These are phyloP conservation scores for Penicillium angulare DNA, from an alignment of 495 filamentous ascomycete species.

Conservation along the genomic window DNA sequence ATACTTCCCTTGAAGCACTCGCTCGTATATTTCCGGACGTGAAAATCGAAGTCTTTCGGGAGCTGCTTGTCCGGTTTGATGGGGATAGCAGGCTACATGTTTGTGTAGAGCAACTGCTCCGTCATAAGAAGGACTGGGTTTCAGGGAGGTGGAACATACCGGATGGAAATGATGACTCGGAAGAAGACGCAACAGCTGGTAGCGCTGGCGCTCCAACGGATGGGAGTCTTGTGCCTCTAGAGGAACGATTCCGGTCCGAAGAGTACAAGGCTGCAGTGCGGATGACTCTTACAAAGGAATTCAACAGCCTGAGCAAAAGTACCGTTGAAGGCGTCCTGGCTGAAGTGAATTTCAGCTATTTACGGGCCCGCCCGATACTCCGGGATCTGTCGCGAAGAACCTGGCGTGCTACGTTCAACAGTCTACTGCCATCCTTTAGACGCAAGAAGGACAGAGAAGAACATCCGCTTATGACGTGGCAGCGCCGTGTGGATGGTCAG, in stretches of 20 bases:
- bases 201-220: constrained; percentile 5
- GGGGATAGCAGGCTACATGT: constrained; percentile 81
- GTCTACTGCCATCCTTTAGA: constrained; percentile 67
- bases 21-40: constrained; percentile 82
- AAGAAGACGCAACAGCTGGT: constrained; percentile 11
- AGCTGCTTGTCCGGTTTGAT: constrained; percentile 78
- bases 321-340: constrained; percentile 86
- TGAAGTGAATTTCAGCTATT: constrained; percentile 86
- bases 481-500: constrained; percentile 45
- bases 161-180: constrained; percentile 19
- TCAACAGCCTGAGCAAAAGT: constrained; percentile 73
- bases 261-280: constrained; percentile 74
- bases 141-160: constrained; percentile 67
- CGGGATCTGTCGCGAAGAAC: constrained; percentile 73
- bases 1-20: constrained; percentile 68
- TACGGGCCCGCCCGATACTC: constrained; percentile 70
- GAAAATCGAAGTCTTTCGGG: constrained; percentile 86
- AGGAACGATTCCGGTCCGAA: constrained; percentile 71
- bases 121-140: constrained; percentile 71
- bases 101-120: constrained; percentile 79
- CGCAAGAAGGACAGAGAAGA: constrained; percentile 57
- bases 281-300: constrained; percentile 66
- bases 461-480: constrained; percentile 67
- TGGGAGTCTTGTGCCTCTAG: constrained; percentile 49
- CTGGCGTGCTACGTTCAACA: constrained; percentile 81